Evolutionary conservation across 1,284 basidiomycete species (phyloP).

Genomic region (Apiotrichum veenhuisii): DNA sequence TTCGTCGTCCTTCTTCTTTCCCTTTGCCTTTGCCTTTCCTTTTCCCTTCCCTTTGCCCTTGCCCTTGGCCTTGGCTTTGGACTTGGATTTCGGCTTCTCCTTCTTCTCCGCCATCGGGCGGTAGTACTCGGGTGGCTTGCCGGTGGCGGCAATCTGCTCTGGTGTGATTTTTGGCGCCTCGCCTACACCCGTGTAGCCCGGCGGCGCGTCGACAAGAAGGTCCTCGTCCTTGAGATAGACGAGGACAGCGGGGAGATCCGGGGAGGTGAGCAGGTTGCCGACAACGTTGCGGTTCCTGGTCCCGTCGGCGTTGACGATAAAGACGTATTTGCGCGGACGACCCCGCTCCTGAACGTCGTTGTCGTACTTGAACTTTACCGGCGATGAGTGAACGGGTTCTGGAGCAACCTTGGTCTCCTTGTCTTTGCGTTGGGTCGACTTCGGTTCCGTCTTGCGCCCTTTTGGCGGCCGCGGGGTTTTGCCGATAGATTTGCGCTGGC

Average conservation of each 20-base stretch:
- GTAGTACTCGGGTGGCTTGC: constrained; percentile 27
- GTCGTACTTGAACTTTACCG: constrained; percentile 21
- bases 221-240: constrained; percentile 28
- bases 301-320: constrained; percentile 38
- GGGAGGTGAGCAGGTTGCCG: constrained; percentile 23
- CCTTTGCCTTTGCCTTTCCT: constrained; percentile 3
- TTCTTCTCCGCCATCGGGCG: constrained; percentile 11
- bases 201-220: constrained; percentile 27
- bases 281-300: constrained; percentile 29
- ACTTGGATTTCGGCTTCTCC: not conserved
- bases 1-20: constrained; percentile 5
- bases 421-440: not conserved
- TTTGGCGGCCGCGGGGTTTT: not conserved
- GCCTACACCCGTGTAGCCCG: constrained; percentile 32
- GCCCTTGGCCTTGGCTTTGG: constrained; percentile 1
- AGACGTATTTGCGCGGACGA: constrained; percentile 41
- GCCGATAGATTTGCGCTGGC: not conserved
- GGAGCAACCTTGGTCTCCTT: not conserved
- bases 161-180: constrained; percentile 23
- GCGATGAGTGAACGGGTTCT: not conserved
- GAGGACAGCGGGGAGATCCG: constrained; percentile 29
- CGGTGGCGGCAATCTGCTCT: constrained; percentile 18
- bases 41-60: constrained; percentile 6
- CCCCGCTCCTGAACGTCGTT: constrained; percentile 35
- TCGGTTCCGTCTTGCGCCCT: not conserved